Conservation (phyloP, 495 filamentous ascomycete species). For the Penicillium chermesinum region DNA sequence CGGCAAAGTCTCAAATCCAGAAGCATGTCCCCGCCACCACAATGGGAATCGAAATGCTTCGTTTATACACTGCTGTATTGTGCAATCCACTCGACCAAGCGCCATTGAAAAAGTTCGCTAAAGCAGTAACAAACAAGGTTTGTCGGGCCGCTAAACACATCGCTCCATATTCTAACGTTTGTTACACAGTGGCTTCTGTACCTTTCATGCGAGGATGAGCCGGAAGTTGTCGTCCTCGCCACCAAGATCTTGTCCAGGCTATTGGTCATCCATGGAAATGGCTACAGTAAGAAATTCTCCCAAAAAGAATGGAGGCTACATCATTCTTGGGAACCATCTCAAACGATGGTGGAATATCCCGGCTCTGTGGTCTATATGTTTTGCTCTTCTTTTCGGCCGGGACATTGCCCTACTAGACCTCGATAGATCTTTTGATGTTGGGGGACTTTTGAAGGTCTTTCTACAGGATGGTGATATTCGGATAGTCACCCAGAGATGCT, state of each 20-base stretch:
- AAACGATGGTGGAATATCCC: conserved; percentile 87
- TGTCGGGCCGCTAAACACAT: conserved; percentile 18
- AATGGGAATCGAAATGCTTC: conserved; percentile 69
- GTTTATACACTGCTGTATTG: conserved; percentile 77
- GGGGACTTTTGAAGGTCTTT: conserved; percentile 68
- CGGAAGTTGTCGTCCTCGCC: conserved; percentile 75
- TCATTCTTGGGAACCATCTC: conserved; percentile 73
- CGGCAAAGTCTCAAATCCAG: conserved; percentile 19
- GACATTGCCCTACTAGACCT: conserved; percentile 73
- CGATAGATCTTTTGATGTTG: conserved; percentile 66
- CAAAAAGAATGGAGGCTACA: conserved; percentile 79
- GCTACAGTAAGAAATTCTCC: conserved; percentile 81
- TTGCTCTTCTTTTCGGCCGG: conserved; percentile 79
- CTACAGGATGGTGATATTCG: conserved; percentile 45
- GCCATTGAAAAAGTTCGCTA: conserved; percentile 81
- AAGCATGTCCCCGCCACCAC: conserved; percentile 40
- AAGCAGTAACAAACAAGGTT: conserved; percentile 94
- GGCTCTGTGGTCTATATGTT: conserved; percentile 81
- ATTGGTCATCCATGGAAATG: conserved; percentile 68
- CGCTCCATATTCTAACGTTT: conserved; percentile 10
- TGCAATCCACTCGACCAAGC: conserved; percentile 61
- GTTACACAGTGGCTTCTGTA: conserved; percentile 80
- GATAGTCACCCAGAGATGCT: conserved; percentile 75
- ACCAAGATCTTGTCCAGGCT: conserved; percentile 83
- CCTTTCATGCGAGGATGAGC: conserved; percentile 81